Conservation (phyloP, 2,329 filamentous ascomycete species). For the Nannizzia gypsea region DNA sequence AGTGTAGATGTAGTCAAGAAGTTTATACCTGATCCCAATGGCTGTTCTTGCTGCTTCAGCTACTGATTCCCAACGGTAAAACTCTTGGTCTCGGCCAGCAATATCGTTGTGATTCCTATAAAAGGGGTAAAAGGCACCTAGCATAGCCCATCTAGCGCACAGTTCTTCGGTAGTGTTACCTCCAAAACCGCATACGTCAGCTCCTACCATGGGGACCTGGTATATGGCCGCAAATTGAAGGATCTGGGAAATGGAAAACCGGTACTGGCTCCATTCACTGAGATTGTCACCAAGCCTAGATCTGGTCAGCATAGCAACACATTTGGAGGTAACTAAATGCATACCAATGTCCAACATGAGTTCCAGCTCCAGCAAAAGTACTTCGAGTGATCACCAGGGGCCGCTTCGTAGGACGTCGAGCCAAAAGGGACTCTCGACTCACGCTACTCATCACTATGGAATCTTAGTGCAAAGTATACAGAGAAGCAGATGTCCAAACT, state of each 20-base stretch:
- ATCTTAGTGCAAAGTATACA: conserved; percentile 3
- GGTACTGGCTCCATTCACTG: conserved; percentile 48
- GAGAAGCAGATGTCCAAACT: conserved; percentile 11
- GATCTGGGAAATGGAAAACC: conserved; percentile 47
- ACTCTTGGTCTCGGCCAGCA: conserved; percentile 50
- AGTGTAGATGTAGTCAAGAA: conserved; percentile 74
- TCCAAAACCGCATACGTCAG: conserved; percentile 68
- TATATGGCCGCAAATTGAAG: conserved; percentile 53
- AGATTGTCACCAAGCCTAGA: conserved; percentile 49
- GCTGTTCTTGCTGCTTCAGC: conserved; percentile 53
- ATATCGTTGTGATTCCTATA: conserved; percentile 60
- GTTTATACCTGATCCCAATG: conserved; percentile 59
- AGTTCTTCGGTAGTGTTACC: conserved; percentile 54
- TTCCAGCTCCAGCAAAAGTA: conserved; percentile 56
- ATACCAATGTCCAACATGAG: conserved; percentile 39
- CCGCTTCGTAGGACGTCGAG: conserved; percentile 46
- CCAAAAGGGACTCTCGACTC: conserved; percentile 50
- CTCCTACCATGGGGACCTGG: conserved; percentile 56
- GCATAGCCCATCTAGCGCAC: conserved; percentile 62
- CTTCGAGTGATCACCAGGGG: conserved; percentile 58
- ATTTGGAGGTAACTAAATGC: not conserved
- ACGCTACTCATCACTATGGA: conserved; percentile 49
- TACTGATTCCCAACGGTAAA: conserved; percentile 57
- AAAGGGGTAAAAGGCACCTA: conserved; percentile 64
- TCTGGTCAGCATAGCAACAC: not conserved